Evolutionary conservation across 23 red algal genomes (phyloP).

Genomic region (Gracilaria vermiculophylla): DNA sequence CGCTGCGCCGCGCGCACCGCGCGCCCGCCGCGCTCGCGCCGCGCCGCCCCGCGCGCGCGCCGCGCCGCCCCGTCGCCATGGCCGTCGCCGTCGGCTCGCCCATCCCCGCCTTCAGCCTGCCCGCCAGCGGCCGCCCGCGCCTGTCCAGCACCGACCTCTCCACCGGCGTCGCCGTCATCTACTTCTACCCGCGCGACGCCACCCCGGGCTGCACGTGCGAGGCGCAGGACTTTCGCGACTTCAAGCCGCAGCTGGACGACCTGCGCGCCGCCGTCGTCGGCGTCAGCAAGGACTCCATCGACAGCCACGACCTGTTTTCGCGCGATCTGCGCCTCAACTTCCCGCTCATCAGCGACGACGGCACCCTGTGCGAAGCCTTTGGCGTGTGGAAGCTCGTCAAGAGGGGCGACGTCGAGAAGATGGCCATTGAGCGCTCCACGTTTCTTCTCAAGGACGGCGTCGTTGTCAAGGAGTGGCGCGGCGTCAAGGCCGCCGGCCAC

Average conservation of each 20-base stretch:
- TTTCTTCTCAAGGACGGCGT: conserved; percentile 70
- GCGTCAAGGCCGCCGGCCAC: conserved; percentile 56
- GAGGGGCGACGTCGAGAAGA: conserved; percentile 9
- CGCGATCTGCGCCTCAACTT: conserved; percentile 48
- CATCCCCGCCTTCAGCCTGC: conserved; percentile 41
- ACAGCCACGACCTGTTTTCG: conserved; percentile 47
- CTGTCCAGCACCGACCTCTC: conserved; percentile 17
- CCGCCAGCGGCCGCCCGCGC: conserved; percentile 9
- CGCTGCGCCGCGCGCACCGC: not conserved
- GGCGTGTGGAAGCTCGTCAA: conserved; percentile 68
- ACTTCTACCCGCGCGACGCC: conserved; percentile 72
- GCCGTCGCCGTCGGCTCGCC: conserved; percentile 10
- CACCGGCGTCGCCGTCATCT: conserved; percentile 28
- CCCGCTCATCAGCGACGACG: conserved; percentile 66
- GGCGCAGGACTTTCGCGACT: conserved; percentile 62
- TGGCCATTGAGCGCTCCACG: conserved; percentile 48
- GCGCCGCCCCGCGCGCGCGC: not conserved
- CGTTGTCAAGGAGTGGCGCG: conserved; percentile 62
- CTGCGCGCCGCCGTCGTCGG: conserved; percentile 50
- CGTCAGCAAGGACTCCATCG: conserved; percentile 59
- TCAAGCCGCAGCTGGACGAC: conserved; percentile 3
- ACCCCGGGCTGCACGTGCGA: conserved; percentile 72
- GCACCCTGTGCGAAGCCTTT: conserved; percentile 56
- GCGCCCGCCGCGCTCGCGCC: not conserved
- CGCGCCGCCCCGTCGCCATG: not conserved